Evolutionary conservation across 768 basidiomycete genomes (phyloP).

Genomic region (Lentinula raphanica): DNA sequence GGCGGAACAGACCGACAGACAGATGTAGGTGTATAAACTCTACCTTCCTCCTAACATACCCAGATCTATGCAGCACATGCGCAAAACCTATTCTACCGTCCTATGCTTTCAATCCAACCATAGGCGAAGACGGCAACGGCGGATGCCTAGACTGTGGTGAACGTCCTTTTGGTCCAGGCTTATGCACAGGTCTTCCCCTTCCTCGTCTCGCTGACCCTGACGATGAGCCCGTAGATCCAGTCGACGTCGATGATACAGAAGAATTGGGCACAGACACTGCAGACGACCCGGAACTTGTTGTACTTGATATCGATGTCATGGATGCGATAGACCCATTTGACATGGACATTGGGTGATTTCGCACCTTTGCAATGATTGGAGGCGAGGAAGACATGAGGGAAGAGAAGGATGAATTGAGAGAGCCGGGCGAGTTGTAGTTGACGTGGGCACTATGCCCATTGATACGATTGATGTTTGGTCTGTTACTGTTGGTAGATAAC

Average conservation of each 20-base stretch:
- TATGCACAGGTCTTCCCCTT: background rate
- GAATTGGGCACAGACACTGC: background rate
- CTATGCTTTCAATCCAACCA: slow-evolving; percentile 8
- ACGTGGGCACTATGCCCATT: background rate
- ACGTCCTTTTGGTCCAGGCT: slow-evolving; percentile 1
- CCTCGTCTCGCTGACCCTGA: background rate
- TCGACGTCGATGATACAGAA: background rate
- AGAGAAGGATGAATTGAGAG: background rate
- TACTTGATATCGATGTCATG: background rate
- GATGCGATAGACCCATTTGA: background rate
- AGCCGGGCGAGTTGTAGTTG: background rate
- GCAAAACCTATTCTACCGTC: background rate
- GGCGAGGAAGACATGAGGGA: background rate
- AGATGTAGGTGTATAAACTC: background rate
- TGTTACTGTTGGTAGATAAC: background rate
- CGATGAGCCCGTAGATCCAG: background rate
- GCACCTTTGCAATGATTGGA: background rate
- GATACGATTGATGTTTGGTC: background rate
- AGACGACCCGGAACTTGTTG: background rate
- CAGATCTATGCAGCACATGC: background rate
- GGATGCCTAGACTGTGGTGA: slow-evolving; percentile 5
- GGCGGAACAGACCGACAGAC: background rate
- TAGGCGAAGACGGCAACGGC: background rate
- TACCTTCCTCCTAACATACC: background rate
- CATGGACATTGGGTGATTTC: background rate